Base-by-base conservation (phyloP, 1,284 basidiomycete genomes). In the Inonotus obliquus region DNA sequence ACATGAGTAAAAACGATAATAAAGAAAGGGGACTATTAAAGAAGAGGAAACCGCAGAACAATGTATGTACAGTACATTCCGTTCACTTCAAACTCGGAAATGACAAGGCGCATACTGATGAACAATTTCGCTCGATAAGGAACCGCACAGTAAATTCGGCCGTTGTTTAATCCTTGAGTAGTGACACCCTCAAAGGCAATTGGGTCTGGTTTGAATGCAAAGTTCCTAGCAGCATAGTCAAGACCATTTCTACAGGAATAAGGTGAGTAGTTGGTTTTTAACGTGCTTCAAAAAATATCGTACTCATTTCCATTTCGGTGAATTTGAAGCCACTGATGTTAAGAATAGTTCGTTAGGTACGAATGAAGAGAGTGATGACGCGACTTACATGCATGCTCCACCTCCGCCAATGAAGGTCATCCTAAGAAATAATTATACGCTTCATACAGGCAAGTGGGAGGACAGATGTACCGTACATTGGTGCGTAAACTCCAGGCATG, bases 371-470 rank as follows among this genome's bases (percentile, higher is more conserved):
- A 19, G n/a, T 1, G 14, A 7, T 11, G 48, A 11, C n/a, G 14
- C n/a, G 17, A 39, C 27, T 11, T 23, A 63, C 63, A 25, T 54
- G 63, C 63, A 66, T 59, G 65, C 47, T 6, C 63, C 47, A 13
- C 65, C 52, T n/a, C 65, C 65, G 7, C 65, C 63, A 21, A 57
- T 35, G 53, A 66, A 66, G 10, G 63, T 65, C 63, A 66, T 63
- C 62, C 62, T 57, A 10, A 57, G 17, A 7, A n/a, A 2, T 14
- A 10, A n/a, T 39, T 6, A 49, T 4, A 9, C 11, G 51, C 49
- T 11, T 10, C 32, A 39, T 7, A 7, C 6, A 38, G 37, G 7
- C 37, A n/a, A n/a, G 37, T 91, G 92, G 35, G 21, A 44, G 32
- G 32, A 41, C 35, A 14, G 6, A 23, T 11, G 23, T 37, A 21